phyloP scores from a whole-genome alignment of 2,329 filamentous ascomycete genomes.

The Ceratocystis destructans region DNA sequence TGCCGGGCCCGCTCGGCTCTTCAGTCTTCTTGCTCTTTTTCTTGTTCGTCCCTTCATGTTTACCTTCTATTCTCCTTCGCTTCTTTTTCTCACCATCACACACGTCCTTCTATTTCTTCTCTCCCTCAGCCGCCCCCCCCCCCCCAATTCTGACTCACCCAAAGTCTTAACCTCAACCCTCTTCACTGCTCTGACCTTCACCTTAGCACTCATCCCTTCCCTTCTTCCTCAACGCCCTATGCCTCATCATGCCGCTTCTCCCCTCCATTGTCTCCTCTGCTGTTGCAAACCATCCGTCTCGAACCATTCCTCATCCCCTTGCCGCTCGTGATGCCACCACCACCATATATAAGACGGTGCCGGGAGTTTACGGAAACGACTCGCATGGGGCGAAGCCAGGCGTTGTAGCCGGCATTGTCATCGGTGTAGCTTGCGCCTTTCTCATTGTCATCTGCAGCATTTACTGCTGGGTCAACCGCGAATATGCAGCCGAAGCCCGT shows the following conservation, averaged over 20 bases:
- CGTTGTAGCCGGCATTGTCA: slow-evolving; percentile 16
- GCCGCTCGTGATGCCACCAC: slow-evolving; percentile 19
- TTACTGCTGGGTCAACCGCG: slow-evolving; percentile 19
- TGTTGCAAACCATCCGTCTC: background rate
- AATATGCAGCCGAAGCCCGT: slow-evolving; percentile 9
- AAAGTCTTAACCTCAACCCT: background rate
- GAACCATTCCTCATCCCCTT: slow-evolving; percentile 29
- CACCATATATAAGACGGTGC: slow-evolving; percentile 20
- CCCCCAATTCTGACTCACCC: no score
- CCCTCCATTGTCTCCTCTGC: background rate
- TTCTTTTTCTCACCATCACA: background rate
- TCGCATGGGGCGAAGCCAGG: slow-evolving; percentile 10
- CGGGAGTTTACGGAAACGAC: slow-evolving; percentile 19
- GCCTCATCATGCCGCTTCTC: slow-evolving; percentile 30
- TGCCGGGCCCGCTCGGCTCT: no score
- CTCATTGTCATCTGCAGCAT: slow-evolving; percentile 16
- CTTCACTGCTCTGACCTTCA: background rate
- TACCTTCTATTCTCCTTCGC: background rate
- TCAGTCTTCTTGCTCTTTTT: background rate
- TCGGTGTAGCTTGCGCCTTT: slow-evolving; percentile 15
- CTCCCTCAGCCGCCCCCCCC: background rate
- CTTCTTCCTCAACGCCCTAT: background rate
- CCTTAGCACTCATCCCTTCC: background rate
- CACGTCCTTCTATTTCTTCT: background rate
- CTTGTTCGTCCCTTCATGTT: background rate